Evolutionary conservation across 1,139 yeast genomes (phyloP), one percentile per base, ranked within the genome.

Genomic region (Ogataea hybrid): DNA sequence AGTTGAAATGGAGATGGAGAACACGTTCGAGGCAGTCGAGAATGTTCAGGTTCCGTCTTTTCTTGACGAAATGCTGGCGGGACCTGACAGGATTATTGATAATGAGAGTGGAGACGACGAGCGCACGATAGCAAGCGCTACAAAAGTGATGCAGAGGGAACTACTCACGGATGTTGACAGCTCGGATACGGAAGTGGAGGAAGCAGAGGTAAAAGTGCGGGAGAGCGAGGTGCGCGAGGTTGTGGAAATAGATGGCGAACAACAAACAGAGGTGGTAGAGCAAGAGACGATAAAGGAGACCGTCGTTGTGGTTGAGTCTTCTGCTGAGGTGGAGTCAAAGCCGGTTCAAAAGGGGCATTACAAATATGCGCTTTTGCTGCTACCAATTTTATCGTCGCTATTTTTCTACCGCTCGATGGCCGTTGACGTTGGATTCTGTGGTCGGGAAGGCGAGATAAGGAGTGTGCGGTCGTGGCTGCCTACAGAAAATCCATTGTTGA

Each of bases 351-450:
- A 27, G 14, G 2, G 29, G 15, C 10, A 10, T 35, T 35, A 20
- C 21, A 33, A 33, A 10, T 10, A 12, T 6, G 25, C 32, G 10
- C 16, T 29, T 28, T 10, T 38, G 3, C 34, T 32, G 35, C 30
- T 35, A 6, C 38, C 29, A 14, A 25, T 25, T 28, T 32, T 37
- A 3, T 11, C 34, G 6, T 25, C 37, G 12, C 12, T 40, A 22
- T 33, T 29, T 11, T 25, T 28, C 70, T 45, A 77, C 56, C 66
- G 84, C 41, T 83, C 81, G 47, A 83, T 81, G 56, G 69, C 73
- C 22, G 56, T 72, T 18, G 62, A 75, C 29, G 70, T 78, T 39
- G 94, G 94, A 0, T 84, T 75, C 57, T 84, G 94, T 67, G 37
- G 37, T 12, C 36, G 32, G n/a, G 41, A 38, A 10, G 37, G 88